Evolutionary conservation across 177 flowering plant species (phyloP).

Genomic region (Vitis hybrid): DNA sequence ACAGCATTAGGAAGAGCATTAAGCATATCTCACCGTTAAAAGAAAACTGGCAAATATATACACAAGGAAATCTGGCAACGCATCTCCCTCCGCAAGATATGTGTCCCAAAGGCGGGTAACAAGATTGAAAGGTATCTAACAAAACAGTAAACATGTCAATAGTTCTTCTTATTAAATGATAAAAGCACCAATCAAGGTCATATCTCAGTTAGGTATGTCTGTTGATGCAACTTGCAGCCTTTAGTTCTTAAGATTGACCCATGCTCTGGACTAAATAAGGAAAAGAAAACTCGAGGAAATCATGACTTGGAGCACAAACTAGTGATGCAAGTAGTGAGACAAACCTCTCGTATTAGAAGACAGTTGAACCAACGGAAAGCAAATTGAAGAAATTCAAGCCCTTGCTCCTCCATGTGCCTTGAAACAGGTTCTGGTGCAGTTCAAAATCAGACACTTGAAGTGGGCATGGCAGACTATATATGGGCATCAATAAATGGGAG

Average conservation of each 20-base stretch:
- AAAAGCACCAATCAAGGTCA: not conserved
- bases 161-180: slow-evolving; percentile 9
- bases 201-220: not conserved
- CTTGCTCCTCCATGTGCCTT: slow-evolving; percentile 94
- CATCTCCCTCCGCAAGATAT: slow-evolving; percentile 99
- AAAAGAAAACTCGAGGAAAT: too few relatives aligned
- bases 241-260: too few relatives aligned
- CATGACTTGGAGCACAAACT: too few relatives aligned
- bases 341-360: slow-evolving; percentile 97
- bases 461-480: not conserved
- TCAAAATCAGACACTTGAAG: slow-evolving; percentile 10
- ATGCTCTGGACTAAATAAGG: too few relatives aligned
- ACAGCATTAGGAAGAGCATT: too few relatives aligned
- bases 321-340: slow-evolving; percentile 3
- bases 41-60: slow-evolving; percentile 97
- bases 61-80: slow-evolving; percentile 95
- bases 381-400: slow-evolving; percentile 97
- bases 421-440: slow-evolving; percentile 83
- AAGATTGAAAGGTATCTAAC: slow-evolving; percentile 87
- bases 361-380: slow-evolving; percentile 99
- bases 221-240: too few relatives aligned
- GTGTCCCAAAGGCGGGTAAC: slow-evolving; percentile 99
- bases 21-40: slow-evolving; percentile 60
- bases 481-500: not conserved
- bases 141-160: slow-evolving; percentile 14